Evolutionary conservation across 495 filamentous ascomycete genomes (phyloP).

Genomic region (Daldinia childiae): DNA sequence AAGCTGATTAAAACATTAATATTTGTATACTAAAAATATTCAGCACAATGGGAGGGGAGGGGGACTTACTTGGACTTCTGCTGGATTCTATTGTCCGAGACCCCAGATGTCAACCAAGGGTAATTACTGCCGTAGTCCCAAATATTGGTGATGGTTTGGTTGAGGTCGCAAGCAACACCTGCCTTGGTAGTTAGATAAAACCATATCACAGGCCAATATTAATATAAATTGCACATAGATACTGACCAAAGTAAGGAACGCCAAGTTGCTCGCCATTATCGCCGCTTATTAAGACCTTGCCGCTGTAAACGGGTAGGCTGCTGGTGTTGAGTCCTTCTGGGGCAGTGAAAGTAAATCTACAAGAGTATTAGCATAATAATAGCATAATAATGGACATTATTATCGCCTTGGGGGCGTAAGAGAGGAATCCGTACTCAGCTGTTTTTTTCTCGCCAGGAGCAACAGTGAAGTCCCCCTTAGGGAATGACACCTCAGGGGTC

Average conservation of each 20-base stretch:
- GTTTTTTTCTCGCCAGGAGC: not conserved
- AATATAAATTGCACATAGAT: not conserved
- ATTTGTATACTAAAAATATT: not conserved
- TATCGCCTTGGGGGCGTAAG: not conserved
- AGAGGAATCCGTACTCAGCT: not conserved
- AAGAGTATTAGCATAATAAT: not conserved
- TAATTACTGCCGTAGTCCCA: not conserved
- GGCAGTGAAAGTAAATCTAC: not conserved
- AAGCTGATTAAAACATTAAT: not conserved
- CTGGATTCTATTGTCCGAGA: not conserved
- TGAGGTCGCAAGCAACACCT: not conserved
- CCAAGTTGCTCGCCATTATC: slow-evolving; percentile 46
- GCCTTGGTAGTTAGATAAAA: not conserved
- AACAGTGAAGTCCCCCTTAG: not conserved
- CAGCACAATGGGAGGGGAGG: not conserved
- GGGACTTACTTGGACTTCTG: not conserved
- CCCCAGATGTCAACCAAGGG: not conserved
- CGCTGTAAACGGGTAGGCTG: slow-evolving; percentile 47
- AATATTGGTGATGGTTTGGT: not conserved
- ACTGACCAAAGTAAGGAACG: slow-evolving; percentile 47
- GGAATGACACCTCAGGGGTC: not conserved
- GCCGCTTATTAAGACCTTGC: slow-evolving; percentile 45
- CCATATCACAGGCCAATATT: no score
- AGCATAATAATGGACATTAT: not conserved
- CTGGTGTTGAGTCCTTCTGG: slow-evolving; percentile 23